Conservation (phyloP, 179 eudicot species). For the Beta macrorhiza region DNA sequence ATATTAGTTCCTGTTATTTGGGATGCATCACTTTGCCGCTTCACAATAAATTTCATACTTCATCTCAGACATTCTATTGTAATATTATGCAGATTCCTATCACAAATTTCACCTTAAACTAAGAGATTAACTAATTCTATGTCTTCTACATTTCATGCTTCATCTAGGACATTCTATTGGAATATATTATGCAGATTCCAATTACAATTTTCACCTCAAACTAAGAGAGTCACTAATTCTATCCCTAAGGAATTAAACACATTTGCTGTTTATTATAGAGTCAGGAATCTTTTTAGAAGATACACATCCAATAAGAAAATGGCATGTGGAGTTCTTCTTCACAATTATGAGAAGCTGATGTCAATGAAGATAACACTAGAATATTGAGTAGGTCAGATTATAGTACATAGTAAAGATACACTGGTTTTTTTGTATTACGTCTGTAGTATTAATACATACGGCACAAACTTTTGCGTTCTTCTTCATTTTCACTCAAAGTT, state of each 20-base stretch:
- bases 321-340: conserved; percentile 25
- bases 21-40: background rate
- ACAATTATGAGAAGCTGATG: conserved; percentile 21
- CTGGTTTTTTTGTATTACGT: conserved; percentile 10
- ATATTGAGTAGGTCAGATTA: conserved; percentile 37
- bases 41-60: background rate
- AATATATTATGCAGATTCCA: too few species aligned
- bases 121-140: background rate
- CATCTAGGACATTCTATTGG: too few species aligned
- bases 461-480: background rate
- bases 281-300: conserved; percentile 30
- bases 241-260: conserved; percentile 6
- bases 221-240: background rate
- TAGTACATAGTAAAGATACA: conserved; percentile 20
- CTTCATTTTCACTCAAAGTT: background rate
- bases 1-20: background rate
- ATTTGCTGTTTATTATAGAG: conserved; percentile 5
- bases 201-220: background rate
- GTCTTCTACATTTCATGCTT: too few species aligned
- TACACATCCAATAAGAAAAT: conserved; percentile 24
- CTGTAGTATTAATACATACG: conserved; percentile 7
- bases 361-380: conserved; percentile 27
- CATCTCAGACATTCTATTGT: background rate
- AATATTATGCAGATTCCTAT: background rate
- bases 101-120: too few species aligned